These are phyloP conservation scores for Lobosporangium transversale DNA, from an alignment of 192 early-diverging fungal species.

Conservation along the genomic window DNA sequence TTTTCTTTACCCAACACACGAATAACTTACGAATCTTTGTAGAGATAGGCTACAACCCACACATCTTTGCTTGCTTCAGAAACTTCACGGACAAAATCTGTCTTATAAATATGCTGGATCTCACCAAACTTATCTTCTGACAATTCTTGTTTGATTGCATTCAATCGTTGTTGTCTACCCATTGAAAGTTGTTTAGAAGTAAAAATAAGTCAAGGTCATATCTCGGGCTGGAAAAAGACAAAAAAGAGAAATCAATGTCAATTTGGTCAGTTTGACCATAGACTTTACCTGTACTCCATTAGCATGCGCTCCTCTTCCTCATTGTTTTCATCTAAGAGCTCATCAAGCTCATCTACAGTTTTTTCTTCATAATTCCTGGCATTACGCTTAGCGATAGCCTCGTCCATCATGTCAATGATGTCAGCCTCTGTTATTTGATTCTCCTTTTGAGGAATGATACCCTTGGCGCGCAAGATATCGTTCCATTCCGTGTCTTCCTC, in stretches of 20 bases:
- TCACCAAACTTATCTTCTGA: conserved; percentile 85
- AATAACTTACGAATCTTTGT: conserved; percentile 64
- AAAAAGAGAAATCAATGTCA: neutral
- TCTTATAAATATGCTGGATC: conserved; percentile 88
- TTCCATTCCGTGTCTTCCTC: conserved; percentile 88
- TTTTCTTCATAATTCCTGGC: conserved; percentile 73
- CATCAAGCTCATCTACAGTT: conserved; percentile 85
- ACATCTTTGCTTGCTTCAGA: conserved; percentile 88
- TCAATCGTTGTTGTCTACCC: conserved; percentile 77
- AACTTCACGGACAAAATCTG: conserved; percentile 90
- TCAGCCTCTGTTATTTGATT: conserved; percentile 75
- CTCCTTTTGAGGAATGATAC: conserved; percentile 87
- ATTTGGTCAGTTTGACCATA: neutral
- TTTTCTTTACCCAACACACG: too few relatives aligned
- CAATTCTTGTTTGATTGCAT: conserved; percentile 82
- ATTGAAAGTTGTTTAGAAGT: neutral
- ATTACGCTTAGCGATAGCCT: conserved; percentile 68
- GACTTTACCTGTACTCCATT: conserved; percentile 72
- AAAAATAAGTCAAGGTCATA: neutral
- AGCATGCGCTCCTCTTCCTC: conserved; percentile 91
- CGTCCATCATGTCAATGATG: conserved; percentile 77
- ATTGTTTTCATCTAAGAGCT: conserved; percentile 63
- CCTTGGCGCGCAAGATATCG: conserved; percentile 91
- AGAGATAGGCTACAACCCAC: conserved; percentile 73
- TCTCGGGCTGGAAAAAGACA: neutral